Conservation (phyloP, 495 filamentous ascomycete genomes). For the Aspergillus saccharolyticus region DNA sequence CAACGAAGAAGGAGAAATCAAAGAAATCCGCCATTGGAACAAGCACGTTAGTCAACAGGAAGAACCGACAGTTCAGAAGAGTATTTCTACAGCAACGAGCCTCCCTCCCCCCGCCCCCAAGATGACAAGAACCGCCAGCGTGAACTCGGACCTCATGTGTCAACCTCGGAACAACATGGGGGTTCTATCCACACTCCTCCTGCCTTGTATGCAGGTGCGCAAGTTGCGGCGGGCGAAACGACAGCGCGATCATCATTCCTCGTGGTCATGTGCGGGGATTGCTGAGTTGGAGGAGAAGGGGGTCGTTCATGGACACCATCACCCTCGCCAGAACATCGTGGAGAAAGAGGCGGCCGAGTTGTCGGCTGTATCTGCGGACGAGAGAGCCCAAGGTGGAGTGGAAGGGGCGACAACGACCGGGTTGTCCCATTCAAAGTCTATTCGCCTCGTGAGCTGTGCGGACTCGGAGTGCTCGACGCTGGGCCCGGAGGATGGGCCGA, state of each 20-base stretch:
- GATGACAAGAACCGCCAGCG: neutral
- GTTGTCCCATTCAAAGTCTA: conserved; percentile 5
- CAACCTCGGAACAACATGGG: neutral
- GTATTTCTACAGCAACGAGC: no score
- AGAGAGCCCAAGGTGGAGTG: neutral
- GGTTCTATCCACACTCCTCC: conserved; percentile 8
- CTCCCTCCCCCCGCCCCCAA: neutral
- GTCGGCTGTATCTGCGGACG: neutral
- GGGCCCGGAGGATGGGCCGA: neutral
- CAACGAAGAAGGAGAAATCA: neutral
- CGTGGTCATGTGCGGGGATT: neutral
- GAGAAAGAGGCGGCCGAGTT: neutral
- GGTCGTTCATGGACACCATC: no score
- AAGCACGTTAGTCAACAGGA: neutral
- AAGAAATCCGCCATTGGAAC: neutral
- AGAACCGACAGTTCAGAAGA: neutral
- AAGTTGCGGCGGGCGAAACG: neutral
- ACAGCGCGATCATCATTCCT: neutral
- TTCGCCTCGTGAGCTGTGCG: conserved; percentile 13
- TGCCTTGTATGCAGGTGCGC: conserved; percentile 12
- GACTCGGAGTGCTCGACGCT: conserved; percentile 6
- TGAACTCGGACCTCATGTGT: conserved; percentile 1
- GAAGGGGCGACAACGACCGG: conserved; percentile 3
- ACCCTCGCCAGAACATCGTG: neutral
- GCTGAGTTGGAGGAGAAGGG: neutral